Conservation (phyloP, 2,329 filamentous ascomycete genomes). For the Onygenales sp. region DNA sequence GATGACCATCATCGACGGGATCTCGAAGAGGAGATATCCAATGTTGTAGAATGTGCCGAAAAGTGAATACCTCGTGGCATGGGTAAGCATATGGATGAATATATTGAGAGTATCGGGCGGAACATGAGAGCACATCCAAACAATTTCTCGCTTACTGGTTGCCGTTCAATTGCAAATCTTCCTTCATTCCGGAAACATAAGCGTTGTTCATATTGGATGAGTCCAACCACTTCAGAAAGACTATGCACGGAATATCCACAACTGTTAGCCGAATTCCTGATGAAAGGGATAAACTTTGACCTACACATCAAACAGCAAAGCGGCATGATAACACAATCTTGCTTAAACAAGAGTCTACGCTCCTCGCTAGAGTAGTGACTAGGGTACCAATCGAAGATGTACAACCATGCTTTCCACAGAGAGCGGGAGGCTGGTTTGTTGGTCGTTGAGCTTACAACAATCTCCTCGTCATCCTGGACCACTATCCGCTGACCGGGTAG, state of each 20-base stretch:
- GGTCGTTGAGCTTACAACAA: not conserved
- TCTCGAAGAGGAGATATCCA: conserved; percentile 23
- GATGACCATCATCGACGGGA: conserved; percentile 20
- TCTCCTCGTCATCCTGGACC: not conserved
- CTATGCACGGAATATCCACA: not conserved
- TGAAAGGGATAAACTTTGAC: not conserved
- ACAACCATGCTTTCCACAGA: not conserved
- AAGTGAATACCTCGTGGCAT: conserved; percentile 20
- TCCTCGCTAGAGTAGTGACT: conserved; percentile 21
- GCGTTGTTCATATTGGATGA: conserved; percentile 24
- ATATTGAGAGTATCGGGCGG: too few relatives aligned
- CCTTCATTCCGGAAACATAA: conserved; percentile 24
- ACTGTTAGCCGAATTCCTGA: not conserved
- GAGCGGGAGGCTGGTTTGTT: not conserved
- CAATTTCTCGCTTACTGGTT: conserved; percentile 11
- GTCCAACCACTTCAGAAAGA: conserved; percentile 22
- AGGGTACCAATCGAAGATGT: conserved; percentile 25
- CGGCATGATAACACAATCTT: conserved; percentile 22
- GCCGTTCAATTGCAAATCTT: conserved; percentile 21
- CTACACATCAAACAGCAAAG: conserved; percentile 25
- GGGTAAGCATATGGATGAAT: not conserved
- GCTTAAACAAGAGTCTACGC: conserved; percentile 21
- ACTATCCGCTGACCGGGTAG: too few relatives aligned
- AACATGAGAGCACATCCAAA: too few relatives aligned
- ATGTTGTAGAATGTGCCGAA: conserved; percentile 14